Evolutionary conservation across 169 alveolate species (phyloP), one percentile per base, ranked within the genome.

Genomic region (Eimeria nieschulzi): DNA sequence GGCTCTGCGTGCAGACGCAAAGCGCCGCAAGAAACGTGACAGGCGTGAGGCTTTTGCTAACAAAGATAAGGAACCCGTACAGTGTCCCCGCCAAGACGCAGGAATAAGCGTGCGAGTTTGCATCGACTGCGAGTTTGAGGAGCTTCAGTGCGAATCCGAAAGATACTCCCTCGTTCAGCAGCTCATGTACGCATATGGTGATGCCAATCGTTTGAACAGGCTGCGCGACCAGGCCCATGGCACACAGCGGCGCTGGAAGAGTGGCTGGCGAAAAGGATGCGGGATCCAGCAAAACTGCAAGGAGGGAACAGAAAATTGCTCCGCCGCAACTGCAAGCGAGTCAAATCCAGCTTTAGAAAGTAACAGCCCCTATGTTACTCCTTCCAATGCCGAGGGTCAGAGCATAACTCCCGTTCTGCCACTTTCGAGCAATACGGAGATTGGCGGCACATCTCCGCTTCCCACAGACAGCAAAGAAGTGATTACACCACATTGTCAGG

Each of bases 141-240:
- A 85, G 39, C 56, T 64, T 46, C 95, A 92, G 13, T 63, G 71
- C 19, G 91, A 88, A 0, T 39, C 68, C 55, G 94, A 86, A 17
- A 33, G 56, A 13, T 55, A 21, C 23, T 59, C 86, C 33, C 92
- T 92, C 26, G 75, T 78, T 33, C 95, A 92, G 85, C 95, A 92
- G 83, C 94, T 92, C 75, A 87, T 92, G 94, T 92, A 73, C 82
- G 26, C 90, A 19, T 92, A 92, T 51, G 95, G 94, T n/a, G 95
- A 94, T 7, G 71, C 56, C 53, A 55, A 64, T 5, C 72, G 75
- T 10, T 26, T 53, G 25, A 90, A 90, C 39, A 55, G 79, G 17
- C 21, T 12, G 59, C 25, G 63, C 6, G 78, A n/a, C 64, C 12
- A 66, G 26, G 26, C 21, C 7, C 13, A 13, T 19, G 76, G 46